Evolutionary conservation across 1,284 basidiomycete genomes (phyloP).

Genomic region (Ganoderma leucocontextum): DNA sequence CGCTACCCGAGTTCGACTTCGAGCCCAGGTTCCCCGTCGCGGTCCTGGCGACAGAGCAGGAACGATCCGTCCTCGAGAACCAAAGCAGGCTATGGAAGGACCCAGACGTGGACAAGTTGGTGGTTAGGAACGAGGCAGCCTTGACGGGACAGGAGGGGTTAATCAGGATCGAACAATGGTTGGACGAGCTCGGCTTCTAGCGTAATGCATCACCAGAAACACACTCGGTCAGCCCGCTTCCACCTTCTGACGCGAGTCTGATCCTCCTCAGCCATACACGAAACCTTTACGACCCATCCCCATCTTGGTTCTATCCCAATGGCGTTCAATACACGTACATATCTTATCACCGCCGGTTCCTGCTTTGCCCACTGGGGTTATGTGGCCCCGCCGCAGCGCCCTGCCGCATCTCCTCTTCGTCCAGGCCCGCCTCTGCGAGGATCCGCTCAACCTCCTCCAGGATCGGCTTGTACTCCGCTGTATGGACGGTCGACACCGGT

Average conservation of each 20-base stretch:
- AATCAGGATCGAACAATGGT: conserved; percentile 35
- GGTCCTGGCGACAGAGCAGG: conserved; percentile 48
- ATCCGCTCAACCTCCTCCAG: conserved; percentile 87
- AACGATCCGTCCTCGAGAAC: conserved; percentile 20
- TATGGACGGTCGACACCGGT: neutral
- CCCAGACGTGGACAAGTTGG: conserved; percentile 30
- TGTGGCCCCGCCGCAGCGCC: conserved; percentile 54
- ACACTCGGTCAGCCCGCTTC: neutral
- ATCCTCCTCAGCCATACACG: neutral
- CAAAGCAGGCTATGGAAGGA: conserved; percentile 35
- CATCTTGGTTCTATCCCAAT: neutral
- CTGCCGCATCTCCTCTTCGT: conserved; percentile 80
- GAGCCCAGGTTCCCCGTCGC: conserved; percentile 73
- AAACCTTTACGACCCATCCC: neutral
- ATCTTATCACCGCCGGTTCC: conserved; percentile 57
- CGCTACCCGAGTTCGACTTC: conserved; percentile 61
- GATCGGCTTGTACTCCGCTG: conserved; percentile 80
- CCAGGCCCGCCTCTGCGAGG: conserved; percentile 85
- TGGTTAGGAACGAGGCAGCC: conserved; percentile 24
- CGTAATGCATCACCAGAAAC: neutral
- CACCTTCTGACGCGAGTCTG: neutral
- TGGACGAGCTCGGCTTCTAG: conserved; percentile 35
- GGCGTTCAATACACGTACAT: neutral
- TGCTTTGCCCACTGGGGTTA: conserved; percentile 52
- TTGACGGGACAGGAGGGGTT: conserved; percentile 34